phyloP scores from a whole-genome alignment of 148 eudicot species.

The Chenopodium formosanum region DNA sequence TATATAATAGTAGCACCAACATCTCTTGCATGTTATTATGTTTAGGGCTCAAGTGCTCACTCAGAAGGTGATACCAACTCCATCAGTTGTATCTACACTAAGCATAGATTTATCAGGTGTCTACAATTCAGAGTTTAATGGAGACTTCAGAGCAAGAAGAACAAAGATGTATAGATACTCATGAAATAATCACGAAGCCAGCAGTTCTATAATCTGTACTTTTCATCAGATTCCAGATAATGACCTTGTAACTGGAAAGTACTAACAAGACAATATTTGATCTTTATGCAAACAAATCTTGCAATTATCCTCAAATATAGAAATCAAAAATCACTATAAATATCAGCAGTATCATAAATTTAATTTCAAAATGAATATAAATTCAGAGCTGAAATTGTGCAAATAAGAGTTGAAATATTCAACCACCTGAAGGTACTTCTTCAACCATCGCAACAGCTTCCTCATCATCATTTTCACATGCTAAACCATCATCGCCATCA shows the following conservation, averaged over 20 bases:
- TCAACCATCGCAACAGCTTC: conserved; percentile 76
- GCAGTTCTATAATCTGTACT: neutral
- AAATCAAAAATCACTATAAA: neutral
- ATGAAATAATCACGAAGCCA: neutral
- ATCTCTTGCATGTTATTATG: neutral
- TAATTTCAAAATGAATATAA: neutral
- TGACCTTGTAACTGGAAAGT: neutral
- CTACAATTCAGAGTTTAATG: neutral
- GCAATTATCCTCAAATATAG: neutral
- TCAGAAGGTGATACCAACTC: neutral
- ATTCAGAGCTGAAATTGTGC: neutral
- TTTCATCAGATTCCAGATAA: neutral
- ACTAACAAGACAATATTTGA: neutral
- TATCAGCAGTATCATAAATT: neutral
- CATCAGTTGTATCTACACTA: neutral
- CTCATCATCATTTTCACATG: conserved; percentile 67
- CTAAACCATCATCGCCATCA: conserved; percentile 62
- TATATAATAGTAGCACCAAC: neutral
- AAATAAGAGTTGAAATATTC: conserved; percentile 1
- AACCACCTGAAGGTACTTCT: conserved; percentile 70
- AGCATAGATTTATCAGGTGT: neutral
- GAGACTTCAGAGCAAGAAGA: neutral
- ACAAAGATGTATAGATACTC: neutral
- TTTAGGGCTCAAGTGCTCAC: too few relatives aligned
- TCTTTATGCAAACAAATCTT: neutral